A percentile compares a stretch with the other conserved stretches of the same genome.
Evolutionary conservation across 1,284 basidiomycete species (phyloP).

Genomic region (Pseudozyma tsukubaensis): DNA sequence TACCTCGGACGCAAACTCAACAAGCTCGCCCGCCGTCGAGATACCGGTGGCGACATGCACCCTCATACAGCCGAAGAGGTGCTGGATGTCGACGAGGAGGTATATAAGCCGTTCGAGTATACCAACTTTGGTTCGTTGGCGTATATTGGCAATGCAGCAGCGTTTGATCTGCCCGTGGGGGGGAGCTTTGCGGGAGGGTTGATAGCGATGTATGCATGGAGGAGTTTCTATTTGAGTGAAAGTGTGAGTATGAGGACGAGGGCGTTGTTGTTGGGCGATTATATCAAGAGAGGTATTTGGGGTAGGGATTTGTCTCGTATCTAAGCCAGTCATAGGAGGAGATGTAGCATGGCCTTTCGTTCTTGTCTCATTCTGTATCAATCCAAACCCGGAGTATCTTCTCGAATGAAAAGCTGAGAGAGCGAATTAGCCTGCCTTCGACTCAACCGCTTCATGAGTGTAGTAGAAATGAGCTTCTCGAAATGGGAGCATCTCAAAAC

Average conservation of each 20-base stretch:
- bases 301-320: slow-evolving; percentile 57
- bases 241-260: slow-evolving; percentile 61
- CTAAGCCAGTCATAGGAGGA: too few relatives aligned
- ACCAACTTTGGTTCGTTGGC: slow-evolving; percentile 62
- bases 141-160: slow-evolving; percentile 67
- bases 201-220: slow-evolving; percentile 66
- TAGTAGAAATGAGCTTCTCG: too few relatives aligned
- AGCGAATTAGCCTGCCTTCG: too few relatives aligned
- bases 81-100: slow-evolving; percentile 60
- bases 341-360: too few relatives aligned
- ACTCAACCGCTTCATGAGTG: too few relatives aligned
- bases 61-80: slow-evolving; percentile 47
- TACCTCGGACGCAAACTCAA: slow-evolving; percentile 66
- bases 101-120: slow-evolving; percentile 62
- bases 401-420: too few relatives aligned
- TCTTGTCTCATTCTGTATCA: not conserved
- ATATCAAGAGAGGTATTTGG: slow-evolving; percentile 63
- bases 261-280: slow-evolving; percentile 64
- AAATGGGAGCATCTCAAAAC: too few relatives aligned
- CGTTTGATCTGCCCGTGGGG: slow-evolving; percentile 65
- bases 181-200: slow-evolving; percentile 65
- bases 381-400: too few relatives aligned
- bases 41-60: slow-evolving; percentile 36
- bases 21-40: slow-evolving; percentile 52
- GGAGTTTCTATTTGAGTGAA: slow-evolving; percentile 58